Conservation (phyloP, 2,329 filamentous ascomycete species). For the Coniochaeta hoffmannii region DNA sequence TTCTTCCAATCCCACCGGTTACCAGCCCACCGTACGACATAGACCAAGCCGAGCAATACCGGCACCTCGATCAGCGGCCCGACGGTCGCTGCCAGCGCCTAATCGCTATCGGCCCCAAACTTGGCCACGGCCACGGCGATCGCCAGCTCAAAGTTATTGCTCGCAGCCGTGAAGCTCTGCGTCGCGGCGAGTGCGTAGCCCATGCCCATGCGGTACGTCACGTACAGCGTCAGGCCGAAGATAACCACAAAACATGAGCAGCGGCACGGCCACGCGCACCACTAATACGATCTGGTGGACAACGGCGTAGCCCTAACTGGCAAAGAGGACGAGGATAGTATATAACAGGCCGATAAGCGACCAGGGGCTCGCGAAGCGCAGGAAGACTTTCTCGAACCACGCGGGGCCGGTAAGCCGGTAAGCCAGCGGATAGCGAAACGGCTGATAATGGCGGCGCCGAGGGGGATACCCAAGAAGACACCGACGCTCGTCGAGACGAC, state of each 20-base stretch:
- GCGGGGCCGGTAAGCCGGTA: constrained; percentile 49
- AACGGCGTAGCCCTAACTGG: constrained; percentile 73
- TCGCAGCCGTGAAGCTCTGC: constrained; percentile 82
- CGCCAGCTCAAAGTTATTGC: constrained; percentile 89
- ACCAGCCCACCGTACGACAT: constrained; percentile 57
- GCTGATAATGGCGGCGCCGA: constrained; percentile 73
- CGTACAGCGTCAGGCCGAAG: constrained; percentile 61
- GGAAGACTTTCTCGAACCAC: constrained; percentile 64
- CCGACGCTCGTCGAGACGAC: constrained; percentile 73
- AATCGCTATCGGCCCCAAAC: constrained; percentile 69
- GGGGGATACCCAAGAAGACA: constrained; percentile 77
- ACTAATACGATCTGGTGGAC: constrained; percentile 80
- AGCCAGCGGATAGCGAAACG: constrained; percentile 52
- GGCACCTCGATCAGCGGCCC: constrained; percentile 84
- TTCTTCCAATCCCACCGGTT: constrained; percentile 47
- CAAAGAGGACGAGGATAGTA: constrained; percentile 81
- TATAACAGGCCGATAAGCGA: constrained; percentile 80
- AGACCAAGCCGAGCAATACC: constrained; percentile 70
- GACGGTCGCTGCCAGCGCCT: constrained; percentile 76
- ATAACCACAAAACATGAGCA: constrained; percentile 68
- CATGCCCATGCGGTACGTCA: constrained; percentile 61
- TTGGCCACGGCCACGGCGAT: constrained; percentile 82
- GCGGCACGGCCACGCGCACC: constrained; percentile 69
- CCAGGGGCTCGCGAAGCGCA: constrained; percentile 62
- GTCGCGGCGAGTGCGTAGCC: constrained; percentile 60